Evolutionary conservation across 768 basidiomycete genomes (phyloP).

Genomic region (Pseudohyphozyma bogoriensis): DNA sequence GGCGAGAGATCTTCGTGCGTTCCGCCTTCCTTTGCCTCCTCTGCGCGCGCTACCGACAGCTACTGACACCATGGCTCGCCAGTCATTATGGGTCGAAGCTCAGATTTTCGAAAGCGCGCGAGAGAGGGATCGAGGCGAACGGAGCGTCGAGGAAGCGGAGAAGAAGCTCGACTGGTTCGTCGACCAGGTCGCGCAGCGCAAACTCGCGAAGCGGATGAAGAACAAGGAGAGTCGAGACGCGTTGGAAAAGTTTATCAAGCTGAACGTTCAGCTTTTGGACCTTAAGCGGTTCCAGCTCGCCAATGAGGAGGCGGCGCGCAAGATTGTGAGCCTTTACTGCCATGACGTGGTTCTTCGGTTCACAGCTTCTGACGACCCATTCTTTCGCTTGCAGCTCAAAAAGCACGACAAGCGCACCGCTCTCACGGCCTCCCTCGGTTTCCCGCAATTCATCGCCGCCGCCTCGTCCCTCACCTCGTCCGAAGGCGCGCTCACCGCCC

Average conservation of each 20-base stretch:
- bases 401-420: constrained; percentile 86
- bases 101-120: constrained; percentile 69
- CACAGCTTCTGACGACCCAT: not conserved
- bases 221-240: constrained; percentile 51
- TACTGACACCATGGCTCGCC: too few relatives aligned
- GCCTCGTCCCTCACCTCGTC: constrained; percentile 10
- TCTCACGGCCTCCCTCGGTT: constrained; percentile 49
- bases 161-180: constrained; percentile 54
- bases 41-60: too few relatives aligned
- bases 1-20: constrained; percentile 81
- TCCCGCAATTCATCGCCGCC: constrained; percentile 40
- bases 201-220: constrained; percentile 51
- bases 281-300: constrained; percentile 78
- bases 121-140: constrained; percentile 56
- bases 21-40: too few relatives aligned
- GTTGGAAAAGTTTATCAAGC: constrained; percentile 58
- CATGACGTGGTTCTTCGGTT: not conserved
- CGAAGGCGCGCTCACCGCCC: not conserved
- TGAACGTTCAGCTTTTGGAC: constrained; percentile 70
- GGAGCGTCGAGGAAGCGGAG: constrained; percentile 60
- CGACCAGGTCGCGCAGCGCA: constrained; percentile 49
- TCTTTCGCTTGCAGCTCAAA: constrained; percentile 48
- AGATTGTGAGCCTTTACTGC: constrained; percentile 47
- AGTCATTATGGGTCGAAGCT: constrained; percentile 66
- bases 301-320: constrained; percentile 78